Base-by-base conservation (phyloP, 2,329 filamentous ascomycete species). In the Sporothrix inflata region DNA sequence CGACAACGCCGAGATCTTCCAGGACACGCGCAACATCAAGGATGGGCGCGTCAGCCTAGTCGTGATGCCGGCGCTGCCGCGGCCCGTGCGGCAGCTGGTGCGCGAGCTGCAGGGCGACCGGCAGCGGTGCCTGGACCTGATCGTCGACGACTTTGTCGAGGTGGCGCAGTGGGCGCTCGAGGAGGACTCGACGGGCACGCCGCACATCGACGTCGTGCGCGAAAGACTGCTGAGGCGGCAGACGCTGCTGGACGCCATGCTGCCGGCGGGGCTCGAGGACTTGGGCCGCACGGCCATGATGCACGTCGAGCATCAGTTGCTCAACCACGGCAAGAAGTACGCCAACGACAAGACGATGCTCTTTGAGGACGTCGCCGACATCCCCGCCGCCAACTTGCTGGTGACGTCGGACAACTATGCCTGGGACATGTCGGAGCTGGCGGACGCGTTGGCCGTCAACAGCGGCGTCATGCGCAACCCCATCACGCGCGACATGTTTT, bases 391-490 rank as follows among this genome's bases (percentile, higher is more conserved):
- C 14, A 71, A 70, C n/a, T 66, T 75, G 55, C 47, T 75, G 24
- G 74, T 74, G 14, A 75, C 73, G 14, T 66, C 72, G 21, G 74
- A 75, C 73, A 75, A 74, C 69, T 75, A 75, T 53, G 74, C 73
- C 49, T 75, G 73, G 81, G 93, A 97, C 49, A 75, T 80, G 71
- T 75, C 77, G 73, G 75, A 77, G 71, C 70, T 80, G 16, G 76
- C 77, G 19, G 75, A 78, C 60, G 76, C 77, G 4, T 75, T 80
- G 51, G 57, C 68, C 47, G 67, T 67, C 71, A 75, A 76, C 69
- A 57, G 71, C 51, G 78, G 77, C 65, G 77, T 79, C 30, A 79
- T 79, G 78, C 76, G 78, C 57, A 78, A 79, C 69, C 78, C 78
- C n/a, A 74, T 79, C 38, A 78, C 77, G 66, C 73, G 73, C 19